These are phyloP conservation scores for Dissophora ornata DNA, from an alignment of 192 early-diverging fungal genomes.

Conservation along the genomic window DNA sequence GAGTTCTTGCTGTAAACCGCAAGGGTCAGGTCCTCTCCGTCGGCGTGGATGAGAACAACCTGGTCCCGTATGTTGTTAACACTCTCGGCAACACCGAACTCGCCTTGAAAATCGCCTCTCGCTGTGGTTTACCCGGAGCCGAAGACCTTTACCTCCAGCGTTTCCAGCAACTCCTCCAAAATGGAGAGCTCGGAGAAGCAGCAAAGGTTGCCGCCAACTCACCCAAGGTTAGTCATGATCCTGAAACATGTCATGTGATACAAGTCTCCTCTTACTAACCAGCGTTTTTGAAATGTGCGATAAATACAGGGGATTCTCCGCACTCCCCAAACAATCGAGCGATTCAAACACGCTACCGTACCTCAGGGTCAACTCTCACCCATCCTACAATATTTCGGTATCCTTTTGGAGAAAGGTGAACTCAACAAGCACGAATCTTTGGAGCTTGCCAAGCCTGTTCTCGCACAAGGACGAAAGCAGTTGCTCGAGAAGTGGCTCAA, in stretches of 20 bases:
- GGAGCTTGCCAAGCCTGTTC: conserved; percentile 91
- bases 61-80: conserved; percentile 91
- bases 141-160: conserved; percentile 91
- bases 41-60: conserved; percentile 87
- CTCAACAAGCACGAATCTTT: conserved; percentile 96
- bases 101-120: conserved; percentile 89
- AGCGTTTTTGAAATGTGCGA: too few species aligned
- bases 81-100: conserved; percentile 88
- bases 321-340: conserved; percentile 93
- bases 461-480: conserved; percentile 90
- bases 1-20: conserved; percentile 95
- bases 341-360: conserved; percentile 87
- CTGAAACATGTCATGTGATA: too few species aligned
- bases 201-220: conserved; percentile 96
- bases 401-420: conserved; percentile 92
- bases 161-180: conserved; percentile 85
- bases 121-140: conserved; percentile 91
- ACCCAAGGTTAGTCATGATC: conserved; percentile 75
- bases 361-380: conserved; percentile 85
- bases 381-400: conserved; percentile 98
- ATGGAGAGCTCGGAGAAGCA: conserved; percentile 85
- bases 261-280: too few species aligned
- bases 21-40: conserved; percentile 98
- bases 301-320: conserved; percentile 85
- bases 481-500: conserved; percentile 98